Conservation (phyloP, 306 rosid genomes). For the Urtica urens region DNA sequence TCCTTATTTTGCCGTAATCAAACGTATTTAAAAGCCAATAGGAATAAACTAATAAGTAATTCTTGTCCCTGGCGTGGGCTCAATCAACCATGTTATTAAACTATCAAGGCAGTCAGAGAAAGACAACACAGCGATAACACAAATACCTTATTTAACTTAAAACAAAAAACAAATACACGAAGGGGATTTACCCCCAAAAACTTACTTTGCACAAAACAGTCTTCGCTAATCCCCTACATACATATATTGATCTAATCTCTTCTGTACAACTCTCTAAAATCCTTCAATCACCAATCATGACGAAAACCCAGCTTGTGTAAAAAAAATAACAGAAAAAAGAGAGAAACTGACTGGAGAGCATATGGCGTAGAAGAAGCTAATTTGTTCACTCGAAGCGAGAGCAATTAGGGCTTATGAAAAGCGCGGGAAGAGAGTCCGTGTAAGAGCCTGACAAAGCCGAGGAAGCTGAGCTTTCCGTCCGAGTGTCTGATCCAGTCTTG, state of each 20-base stretch:
- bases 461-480: constrained; percentile 80
- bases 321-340: neutral
- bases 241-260: constrained; percentile 30
- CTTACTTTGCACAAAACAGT: constrained; percentile 22
- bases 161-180: constrained; percentile 24
- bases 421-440: constrained; percentile 57
- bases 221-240: constrained; percentile 30
- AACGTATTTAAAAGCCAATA: no score
- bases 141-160: no score
- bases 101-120: no score
- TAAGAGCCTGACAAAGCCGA: constrained; percentile 72
- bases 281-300: constrained; percentile 28
- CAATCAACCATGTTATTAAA: no score
- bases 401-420: constrained; percentile 55
- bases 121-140: no score
- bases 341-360: no score
- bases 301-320: constrained; percentile 12
- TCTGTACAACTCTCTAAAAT: constrained; percentile 47
- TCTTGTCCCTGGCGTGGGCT: no score
- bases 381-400: no score
- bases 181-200: constrained; percentile 24
- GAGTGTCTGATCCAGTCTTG: constrained; percentile 88
- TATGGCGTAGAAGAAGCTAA: no score
- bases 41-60: no score
- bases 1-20: neutral